Evolutionary conservation across 345 rosid genomes (phyloP).

Genomic region (Eucalyptus shirleyi): DNA sequence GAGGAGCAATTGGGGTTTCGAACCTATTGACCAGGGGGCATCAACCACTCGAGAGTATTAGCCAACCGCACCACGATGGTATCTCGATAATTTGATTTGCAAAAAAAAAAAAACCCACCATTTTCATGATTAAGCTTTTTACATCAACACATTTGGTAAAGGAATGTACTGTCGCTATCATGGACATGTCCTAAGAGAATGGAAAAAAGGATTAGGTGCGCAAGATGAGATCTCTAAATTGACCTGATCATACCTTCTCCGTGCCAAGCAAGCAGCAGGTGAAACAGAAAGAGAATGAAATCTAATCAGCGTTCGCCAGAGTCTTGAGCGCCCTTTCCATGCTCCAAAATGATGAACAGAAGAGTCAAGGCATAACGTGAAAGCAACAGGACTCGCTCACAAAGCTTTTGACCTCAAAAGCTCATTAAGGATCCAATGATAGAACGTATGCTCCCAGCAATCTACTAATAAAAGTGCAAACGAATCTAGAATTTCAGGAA

Average conservation of each 20-base stretch:
- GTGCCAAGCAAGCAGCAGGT: not conserved
- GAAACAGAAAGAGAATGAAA: not conserved
- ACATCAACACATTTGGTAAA: not conserved
- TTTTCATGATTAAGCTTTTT: not conserved
- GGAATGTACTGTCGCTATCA: not conserved
- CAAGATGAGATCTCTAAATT: not conserved
- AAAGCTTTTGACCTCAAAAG: not conserved
- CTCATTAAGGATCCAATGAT: not conserved
- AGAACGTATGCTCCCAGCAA: not conserved
- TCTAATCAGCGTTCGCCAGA: not conserved
- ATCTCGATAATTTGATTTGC: not conserved
- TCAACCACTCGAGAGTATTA: not conserved
- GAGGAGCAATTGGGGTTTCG: not conserved
- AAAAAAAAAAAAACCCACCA: not conserved
- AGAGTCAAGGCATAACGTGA: not conserved
- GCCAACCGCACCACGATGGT: not conserved
- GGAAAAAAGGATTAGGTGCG: not conserved
- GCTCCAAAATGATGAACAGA: not conserved
- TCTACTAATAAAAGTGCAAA: not conserved
- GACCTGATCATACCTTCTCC: not conserved
- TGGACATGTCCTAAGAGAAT: not conserved
- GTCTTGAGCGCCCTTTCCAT: not conserved
- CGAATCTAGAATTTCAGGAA: not conserved
- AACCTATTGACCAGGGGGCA: not conserved
- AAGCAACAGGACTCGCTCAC: not conserved